Evolutionary conservation across 1,284 basidiomycete species (phyloP).

Genomic region (Vanrija humicola): DNA sequence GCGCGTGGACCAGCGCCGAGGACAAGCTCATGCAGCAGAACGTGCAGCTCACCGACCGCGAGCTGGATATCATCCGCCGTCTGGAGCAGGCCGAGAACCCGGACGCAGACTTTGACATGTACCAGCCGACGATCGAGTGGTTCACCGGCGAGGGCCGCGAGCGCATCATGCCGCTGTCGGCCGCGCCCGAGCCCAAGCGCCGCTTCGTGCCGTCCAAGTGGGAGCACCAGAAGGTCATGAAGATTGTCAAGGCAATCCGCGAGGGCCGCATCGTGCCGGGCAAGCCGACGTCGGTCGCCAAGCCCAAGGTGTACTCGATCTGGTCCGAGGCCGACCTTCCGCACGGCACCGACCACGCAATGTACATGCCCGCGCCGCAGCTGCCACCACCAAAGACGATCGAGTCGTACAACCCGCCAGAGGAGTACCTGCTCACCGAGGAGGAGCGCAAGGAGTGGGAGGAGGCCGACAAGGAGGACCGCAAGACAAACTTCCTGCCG

Average conservation of each 20-base stretch:
- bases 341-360: constrained; percentile 62
- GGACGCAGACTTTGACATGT: constrained; percentile 82
- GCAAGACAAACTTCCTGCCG: constrained; percentile 85
- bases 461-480: constrained; percentile 79
- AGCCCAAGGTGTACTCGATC: constrained; percentile 79
- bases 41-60: constrained; percentile 81
- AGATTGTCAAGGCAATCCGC: constrained; percentile 97
- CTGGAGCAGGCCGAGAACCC: constrained; percentile 88
- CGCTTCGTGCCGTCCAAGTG: constrained; percentile 98
- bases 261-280: constrained; percentile 88
- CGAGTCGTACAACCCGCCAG: constrained; percentile 98
- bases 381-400: constrained; percentile 80
- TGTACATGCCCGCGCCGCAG: constrained; percentile 87
- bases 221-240: constrained; percentile 99
- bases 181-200: constrained; percentile 90
- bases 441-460: constrained; percentile 83
- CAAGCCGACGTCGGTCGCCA: constrained; percentile 66
- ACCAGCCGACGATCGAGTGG: constrained; percentile 92
- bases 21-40: constrained; percentile 85
- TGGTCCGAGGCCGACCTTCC: constrained; percentile 72
- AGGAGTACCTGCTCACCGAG: constrained; percentile 90
- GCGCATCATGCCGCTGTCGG: constrained; percentile 86
- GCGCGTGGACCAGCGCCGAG: constrained; percentile 88
- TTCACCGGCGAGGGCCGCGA: constrained; percentile 95
- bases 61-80: constrained; percentile 90